Percentiles rank a stretch among this genome's conserved stretches.
Evolutionary conservation across 2,329 filamentous ascomycete species (phyloP).

Genomic region (Onygenales sp.): DNA sequence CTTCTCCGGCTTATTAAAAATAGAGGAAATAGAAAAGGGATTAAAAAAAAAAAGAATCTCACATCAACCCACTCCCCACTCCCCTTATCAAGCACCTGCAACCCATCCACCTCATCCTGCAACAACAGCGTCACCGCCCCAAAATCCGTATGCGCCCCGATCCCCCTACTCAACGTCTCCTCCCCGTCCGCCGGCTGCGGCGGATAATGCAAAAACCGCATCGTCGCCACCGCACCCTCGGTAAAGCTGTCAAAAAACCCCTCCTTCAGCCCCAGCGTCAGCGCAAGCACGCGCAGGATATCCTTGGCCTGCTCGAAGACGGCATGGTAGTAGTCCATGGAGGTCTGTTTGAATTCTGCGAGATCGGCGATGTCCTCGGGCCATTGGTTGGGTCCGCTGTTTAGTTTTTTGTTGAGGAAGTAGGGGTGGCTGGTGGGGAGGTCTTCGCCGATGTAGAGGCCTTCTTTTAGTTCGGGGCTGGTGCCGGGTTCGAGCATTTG

Average conservation of each 20-base stretch:
- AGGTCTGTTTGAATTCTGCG: slow-evolving; percentile 24
- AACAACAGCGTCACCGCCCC: slow-evolving; percentile 33
- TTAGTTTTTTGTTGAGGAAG: background rate
- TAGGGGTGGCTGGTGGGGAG: background rate
- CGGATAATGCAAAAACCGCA: slow-evolving; percentile 36
- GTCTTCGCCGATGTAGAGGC: background rate
- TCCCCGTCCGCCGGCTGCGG: slow-evolving; percentile 29
- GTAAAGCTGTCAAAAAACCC: slow-evolving; percentile 29
- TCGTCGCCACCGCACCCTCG: slow-evolving; percentile 28
- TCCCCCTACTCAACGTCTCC: slow-evolving; percentile 24
- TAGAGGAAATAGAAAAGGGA: too few species aligned
- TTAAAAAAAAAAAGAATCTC: too few species aligned
- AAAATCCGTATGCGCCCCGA: slow-evolving; percentile 37
- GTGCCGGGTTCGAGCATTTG: background rate
- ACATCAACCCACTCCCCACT: slow-evolving; percentile 21
- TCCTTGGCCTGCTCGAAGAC: slow-evolving; percentile 32
- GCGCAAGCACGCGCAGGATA: slow-evolving; percentile 31
- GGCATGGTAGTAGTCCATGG: slow-evolving; percentile 32
- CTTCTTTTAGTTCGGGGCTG: background rate
- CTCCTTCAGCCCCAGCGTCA: slow-evolving; percentile 30
- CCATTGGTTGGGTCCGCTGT: background rate
- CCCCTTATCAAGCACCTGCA: slow-evolving; percentile 27
- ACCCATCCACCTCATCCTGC: slow-evolving; percentile 31
- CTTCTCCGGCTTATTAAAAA: too few species aligned
- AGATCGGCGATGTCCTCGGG: background rate